phyloP scores from a whole-genome alignment of 1,139 yeast species.

The Yamadazyma dendronema region DNA sequence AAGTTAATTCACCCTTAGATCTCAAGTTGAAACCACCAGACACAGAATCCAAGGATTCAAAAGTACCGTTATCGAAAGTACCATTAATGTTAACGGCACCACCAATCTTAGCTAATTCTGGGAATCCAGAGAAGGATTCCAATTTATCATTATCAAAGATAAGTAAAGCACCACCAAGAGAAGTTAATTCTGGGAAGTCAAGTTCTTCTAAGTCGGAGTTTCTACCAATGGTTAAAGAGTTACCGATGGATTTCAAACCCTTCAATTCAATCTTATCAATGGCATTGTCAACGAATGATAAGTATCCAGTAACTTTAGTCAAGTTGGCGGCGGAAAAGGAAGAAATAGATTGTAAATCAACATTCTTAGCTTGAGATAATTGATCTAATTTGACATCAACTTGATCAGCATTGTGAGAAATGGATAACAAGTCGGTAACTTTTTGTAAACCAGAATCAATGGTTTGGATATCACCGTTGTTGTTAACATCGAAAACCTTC shows the following conservation, averaged over 20 bases:
- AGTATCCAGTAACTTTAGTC: constrained; percentile 71
- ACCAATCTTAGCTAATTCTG: constrained; percentile 66
- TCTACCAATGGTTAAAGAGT: constrained; percentile 71
- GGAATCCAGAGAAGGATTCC: constrained; percentile 67
- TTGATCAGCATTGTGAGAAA: constrained; percentile 80
- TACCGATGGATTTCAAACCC: constrained; percentile 64
- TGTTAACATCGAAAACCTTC: constrained; percentile 81
- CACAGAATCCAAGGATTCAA: constrained; percentile 70
- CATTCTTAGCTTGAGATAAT: constrained; percentile 80
- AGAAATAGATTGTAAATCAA: constrained; percentile 76
- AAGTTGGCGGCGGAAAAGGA: constrained; percentile 70
- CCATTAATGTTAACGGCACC: constrained; percentile 88
- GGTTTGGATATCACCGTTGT: constrained; percentile 64
- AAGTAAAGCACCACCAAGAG: constrained; percentile 85
- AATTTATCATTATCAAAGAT: constrained; percentile 80
- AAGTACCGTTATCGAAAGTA: constrained; percentile 74
- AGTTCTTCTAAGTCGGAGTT: constrained; percentile 71
- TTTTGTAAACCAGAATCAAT: constrained; percentile 71
- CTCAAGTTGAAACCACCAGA: constrained; percentile 89
- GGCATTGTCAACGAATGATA: constrained; percentile 69
- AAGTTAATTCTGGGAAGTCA: constrained; percentile 66
- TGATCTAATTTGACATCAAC: constrained; percentile 67
- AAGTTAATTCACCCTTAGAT: constrained; percentile 74
- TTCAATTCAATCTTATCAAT: constrained; percentile 58
- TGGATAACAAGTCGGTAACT: constrained; percentile 71